phyloP scores from a whole-genome alignment of 1,284 basidiomycete genomes.

The Anthracocystis setariae region DNA sequence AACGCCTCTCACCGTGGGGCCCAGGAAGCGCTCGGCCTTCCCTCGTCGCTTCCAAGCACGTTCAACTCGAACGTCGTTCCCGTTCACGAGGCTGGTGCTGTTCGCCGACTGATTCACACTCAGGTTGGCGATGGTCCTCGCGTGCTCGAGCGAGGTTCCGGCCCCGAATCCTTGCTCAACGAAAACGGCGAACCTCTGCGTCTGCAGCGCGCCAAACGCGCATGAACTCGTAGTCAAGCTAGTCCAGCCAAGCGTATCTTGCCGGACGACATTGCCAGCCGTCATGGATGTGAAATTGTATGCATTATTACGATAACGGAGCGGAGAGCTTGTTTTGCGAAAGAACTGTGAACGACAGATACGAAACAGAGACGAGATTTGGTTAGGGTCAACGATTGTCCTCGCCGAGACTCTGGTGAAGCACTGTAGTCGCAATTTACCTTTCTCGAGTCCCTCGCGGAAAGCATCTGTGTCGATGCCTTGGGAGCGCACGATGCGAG shows the following conservation, averaged over 20 bases:
- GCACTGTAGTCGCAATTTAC: constrained; percentile 18
- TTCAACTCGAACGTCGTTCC: constrained; percentile 64
- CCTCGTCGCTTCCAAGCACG: constrained; percentile 45
- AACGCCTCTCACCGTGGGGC: constrained; percentile 60
- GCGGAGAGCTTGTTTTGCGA: constrained; percentile 46
- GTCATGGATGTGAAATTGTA: constrained; percentile 3
- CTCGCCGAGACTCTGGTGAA: too few species aligned
- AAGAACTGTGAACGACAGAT: constrained; percentile 19
- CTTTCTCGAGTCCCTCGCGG: constrained; percentile 47
- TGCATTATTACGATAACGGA: constrained; percentile 22
- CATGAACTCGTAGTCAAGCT: constrained; percentile 3
- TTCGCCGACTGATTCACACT: constrained; percentile 66
- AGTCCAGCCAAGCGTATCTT: not conserved
- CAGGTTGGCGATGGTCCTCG: constrained; percentile 66
- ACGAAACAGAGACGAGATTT: not conserved
- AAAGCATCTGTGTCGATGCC: constrained; percentile 61
- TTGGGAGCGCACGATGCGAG: constrained; percentile 24
- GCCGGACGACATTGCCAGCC: too few species aligned
- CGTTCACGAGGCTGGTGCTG: constrained; percentile 61
- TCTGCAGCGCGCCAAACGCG: constrained; percentile 59
- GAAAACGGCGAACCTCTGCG: constrained; percentile 59
- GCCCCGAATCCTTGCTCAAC: constrained; percentile 52
- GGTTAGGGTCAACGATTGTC: not conserved
- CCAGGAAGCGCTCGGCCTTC: constrained; percentile 44
- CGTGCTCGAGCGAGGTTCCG: constrained; percentile 53